Conservation (phyloP, 495 filamentous ascomycete species). For the Xylaria palmicola region DNA sequence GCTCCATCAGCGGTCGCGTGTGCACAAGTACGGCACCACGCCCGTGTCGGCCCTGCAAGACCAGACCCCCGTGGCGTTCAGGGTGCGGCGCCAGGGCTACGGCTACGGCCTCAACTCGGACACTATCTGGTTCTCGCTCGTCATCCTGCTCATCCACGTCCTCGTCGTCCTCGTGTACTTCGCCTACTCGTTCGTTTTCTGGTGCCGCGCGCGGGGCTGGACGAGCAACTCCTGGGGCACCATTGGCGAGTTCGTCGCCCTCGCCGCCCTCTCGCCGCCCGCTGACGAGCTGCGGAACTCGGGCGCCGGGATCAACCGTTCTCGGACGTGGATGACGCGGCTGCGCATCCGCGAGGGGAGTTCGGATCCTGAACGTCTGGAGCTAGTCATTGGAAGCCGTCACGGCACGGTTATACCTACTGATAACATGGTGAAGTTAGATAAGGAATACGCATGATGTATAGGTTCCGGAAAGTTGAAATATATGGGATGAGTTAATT, state of each 20-base stretch:
- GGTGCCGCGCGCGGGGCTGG: neutral
- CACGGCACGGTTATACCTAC: neutral
- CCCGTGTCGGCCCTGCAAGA: neutral
- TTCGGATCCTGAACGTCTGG: neutral
- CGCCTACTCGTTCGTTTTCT: constrained; percentile 5
- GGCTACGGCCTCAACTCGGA: constrained; percentile 2
- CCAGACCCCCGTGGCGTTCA: neutral
- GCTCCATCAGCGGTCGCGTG: neutral
- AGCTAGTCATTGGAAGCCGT: neutral
- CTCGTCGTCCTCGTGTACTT: neutral
- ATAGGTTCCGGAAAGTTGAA: too few relatives aligned
- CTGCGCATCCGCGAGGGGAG: neutral
- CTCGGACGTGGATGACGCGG: neutral
- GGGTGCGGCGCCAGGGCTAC: constrained; percentile 1
- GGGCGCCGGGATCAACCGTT: neutral
- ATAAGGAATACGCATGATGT: neutral
- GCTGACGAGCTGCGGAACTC: constrained; percentile 1
- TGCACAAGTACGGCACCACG: neutral
- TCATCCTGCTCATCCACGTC: constrained; percentile 11
- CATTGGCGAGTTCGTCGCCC: constrained; percentile 7
- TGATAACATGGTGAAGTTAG: neutral
- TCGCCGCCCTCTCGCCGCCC: constrained; percentile 3
- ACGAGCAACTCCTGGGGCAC: constrained; percentile 9
- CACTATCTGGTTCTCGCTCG: constrained; percentile 5
- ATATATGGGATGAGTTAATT: too few relatives aligned